Percentiles rank a stretch among this genome's conserved stretches.
Evolutionary conservation across 106 monocot species (phyloP).

Genomic region (Acanthochlamys bracteata): DNA sequence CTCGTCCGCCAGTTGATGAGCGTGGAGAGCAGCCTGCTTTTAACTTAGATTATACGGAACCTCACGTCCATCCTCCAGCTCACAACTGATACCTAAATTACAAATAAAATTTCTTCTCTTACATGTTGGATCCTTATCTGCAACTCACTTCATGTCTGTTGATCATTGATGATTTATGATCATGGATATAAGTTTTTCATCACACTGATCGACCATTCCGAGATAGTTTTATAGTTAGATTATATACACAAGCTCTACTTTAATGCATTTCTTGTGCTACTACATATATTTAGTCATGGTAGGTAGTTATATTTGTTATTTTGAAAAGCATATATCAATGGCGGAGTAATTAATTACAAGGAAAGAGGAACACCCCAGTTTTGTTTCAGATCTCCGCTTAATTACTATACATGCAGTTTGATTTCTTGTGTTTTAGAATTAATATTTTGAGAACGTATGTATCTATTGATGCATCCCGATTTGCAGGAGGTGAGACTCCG

Average conservation of each 20-base stretch:
- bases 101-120: too few species aligned
- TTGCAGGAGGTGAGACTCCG: too few species aligned
- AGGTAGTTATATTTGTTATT: background rate
- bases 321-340: conserved; percentile 1
- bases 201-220: background rate
- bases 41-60: conserved; percentile 25
- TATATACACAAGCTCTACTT: background rate
- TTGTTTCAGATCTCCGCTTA: background rate
- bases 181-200: too few species aligned
- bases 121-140: too few species aligned
- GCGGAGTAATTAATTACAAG: background rate
- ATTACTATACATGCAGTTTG: too few species aligned
- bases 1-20: background rate
- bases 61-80: conserved; percentile 30
- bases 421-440: too few species aligned
- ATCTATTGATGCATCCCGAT: too few species aligned
- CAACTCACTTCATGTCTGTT: too few species aligned
- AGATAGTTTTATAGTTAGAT: background rate
- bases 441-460: too few species aligned
- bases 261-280: background rate
- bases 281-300: background rate
- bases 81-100: conserved; percentile 24
- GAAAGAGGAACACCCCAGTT: background rate
- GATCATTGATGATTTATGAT: too few species aligned
- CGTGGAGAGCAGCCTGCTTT: conserved; percentile 8